phyloP scores from a whole-genome alignment of 352 stramenopile genomes.

The Phytopythium boreale region DNA sequence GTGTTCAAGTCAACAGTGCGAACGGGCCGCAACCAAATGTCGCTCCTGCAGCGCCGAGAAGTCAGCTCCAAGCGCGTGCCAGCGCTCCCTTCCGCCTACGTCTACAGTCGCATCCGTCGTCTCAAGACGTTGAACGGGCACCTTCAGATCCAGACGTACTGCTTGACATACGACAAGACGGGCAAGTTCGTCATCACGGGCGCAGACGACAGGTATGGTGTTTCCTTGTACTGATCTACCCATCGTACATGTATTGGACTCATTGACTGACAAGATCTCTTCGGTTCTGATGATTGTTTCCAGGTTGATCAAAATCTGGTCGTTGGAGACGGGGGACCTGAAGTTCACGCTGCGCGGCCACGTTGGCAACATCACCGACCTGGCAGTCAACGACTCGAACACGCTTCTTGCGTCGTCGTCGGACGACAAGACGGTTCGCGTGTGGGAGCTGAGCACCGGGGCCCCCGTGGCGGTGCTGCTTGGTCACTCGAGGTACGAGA shows the following conservation, averaged over 20 bases:
- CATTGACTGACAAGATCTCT: constrained; percentile 9
- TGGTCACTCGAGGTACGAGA: constrained; percentile 73
- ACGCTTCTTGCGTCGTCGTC: constrained; percentile 83
- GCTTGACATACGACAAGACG: constrained; percentile 94
- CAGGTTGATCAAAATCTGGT: constrained; percentile 97
- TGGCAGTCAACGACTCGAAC: constrained; percentile 85
- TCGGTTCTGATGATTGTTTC: background rate
- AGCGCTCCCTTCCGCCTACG: constrained; percentile 45
- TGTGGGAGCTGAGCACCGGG: constrained; percentile 86
- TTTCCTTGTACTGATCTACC: background rate
- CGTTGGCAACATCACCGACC: constrained; percentile 87
- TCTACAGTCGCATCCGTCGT: constrained; percentile 76
- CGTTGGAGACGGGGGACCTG: constrained; percentile 78
- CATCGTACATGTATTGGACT: constrained; percentile 3
- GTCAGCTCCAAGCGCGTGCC: constrained; percentile 26
- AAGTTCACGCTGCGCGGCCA: constrained; percentile 82
- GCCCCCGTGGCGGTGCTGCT: constrained; percentile 82
- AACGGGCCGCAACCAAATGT: constrained; percentile 58
- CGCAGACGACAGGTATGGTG: constrained; percentile 90
- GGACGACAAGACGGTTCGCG: constrained; percentile 86
- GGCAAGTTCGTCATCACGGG: constrained; percentile 96
- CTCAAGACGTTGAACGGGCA: constrained; percentile 92
- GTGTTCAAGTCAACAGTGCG: constrained; percentile 47
- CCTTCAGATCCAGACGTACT: constrained; percentile 94
- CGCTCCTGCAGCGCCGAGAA: constrained; percentile 49